Conservation (phyloP, 257 asterid species). For the Agastache rugosa region DNA sequence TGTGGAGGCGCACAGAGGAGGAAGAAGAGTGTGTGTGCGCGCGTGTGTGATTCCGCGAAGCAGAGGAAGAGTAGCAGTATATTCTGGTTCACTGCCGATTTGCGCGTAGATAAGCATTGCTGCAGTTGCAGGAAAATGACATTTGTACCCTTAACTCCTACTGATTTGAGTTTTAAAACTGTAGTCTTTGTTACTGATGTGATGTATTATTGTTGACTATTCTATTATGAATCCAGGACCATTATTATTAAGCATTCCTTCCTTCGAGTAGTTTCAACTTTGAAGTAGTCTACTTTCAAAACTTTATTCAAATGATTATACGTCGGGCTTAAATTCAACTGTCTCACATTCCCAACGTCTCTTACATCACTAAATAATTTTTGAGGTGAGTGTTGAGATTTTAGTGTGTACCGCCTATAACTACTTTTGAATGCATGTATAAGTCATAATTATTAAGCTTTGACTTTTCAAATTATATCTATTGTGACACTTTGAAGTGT, state of each 20-base stretch:
- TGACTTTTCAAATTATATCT: no score
- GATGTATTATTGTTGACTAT: constrained; percentile 6
- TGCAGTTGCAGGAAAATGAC: constrained; percentile 22
- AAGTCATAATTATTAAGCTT: no score
- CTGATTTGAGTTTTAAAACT: neutral
- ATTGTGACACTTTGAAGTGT: no score
- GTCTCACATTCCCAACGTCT: neutral
- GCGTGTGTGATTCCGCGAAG: constrained; percentile 1
- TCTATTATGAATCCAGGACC: neutral
- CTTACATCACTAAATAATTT: neutral
- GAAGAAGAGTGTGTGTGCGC: neutral
- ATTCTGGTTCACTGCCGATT: constrained; percentile 13
- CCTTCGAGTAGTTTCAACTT: neutral
- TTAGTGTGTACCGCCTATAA: no score
- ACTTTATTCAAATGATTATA: neutral
- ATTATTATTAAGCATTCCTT: neutral
- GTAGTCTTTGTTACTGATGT: neutral
- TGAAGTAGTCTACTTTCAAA: constrained; percentile 6
- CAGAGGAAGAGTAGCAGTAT: neutral
- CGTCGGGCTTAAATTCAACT: neutral
- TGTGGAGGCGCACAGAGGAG: neutral
- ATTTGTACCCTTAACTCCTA: neutral
- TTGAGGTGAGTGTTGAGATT: no score
- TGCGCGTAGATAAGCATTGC: constrained; percentile 15
- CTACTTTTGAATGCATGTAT: no score